Evolutionary conservation across 345 rosid genomes (phyloP).

Genomic region (Linum tenue): DNA sequence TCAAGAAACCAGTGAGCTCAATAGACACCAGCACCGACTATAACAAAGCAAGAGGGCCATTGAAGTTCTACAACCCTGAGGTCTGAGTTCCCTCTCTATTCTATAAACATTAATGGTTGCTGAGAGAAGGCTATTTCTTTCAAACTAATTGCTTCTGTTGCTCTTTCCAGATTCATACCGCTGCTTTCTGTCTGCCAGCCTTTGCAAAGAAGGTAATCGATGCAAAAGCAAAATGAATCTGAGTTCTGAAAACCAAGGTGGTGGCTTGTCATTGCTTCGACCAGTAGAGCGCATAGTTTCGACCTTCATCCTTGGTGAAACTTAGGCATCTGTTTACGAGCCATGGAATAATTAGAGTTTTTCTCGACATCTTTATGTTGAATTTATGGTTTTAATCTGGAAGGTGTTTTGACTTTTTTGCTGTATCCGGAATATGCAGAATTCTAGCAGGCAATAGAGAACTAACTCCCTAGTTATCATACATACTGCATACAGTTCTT

Average conservation of each 20-base stretch:
- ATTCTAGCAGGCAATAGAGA: constrained; percentile 1
- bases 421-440: not conserved
- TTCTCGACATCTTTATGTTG: not conserved
- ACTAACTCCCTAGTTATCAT: not conserved
- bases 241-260: no score
- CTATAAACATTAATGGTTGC: not conserved
- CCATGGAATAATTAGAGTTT: not conserved
- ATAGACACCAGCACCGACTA: constrained; percentile 21
- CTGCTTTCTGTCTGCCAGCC: constrained; percentile 52
- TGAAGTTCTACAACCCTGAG: constrained; percentile 54
- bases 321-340: not conserved
- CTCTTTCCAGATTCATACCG: constrained; percentile 44
- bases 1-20: constrained; percentile 41
- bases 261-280: not conserved
- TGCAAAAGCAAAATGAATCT: not conserved
- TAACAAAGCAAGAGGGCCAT: constrained; percentile 40
- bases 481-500: not conserved
- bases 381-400: not conserved
- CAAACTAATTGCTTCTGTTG: not conserved
- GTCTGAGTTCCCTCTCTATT: constrained; percentile 14
- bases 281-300: not conserved
- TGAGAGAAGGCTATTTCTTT: not conserved
- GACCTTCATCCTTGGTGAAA: not conserved
- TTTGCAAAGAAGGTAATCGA: constrained; percentile 31
- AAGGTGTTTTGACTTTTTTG: not conserved